Evolutionary conservation across 1,284 basidiomycete species (phyloP), one percentile per base, ranked within the genome.

Genomic region (Ustilago loliicola): DNA sequence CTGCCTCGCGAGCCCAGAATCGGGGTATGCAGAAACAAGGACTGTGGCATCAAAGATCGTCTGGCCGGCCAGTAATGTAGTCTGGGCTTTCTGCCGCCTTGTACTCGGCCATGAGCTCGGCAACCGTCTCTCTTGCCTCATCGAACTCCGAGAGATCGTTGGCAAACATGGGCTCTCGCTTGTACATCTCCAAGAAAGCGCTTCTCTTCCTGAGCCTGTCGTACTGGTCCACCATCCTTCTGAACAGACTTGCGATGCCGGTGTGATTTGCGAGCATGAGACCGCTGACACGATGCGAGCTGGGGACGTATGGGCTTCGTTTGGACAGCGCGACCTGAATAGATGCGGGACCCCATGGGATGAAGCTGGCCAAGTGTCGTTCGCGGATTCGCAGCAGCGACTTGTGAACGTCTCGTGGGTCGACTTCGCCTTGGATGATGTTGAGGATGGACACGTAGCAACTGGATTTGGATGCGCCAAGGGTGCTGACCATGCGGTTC

Each of bases 181-280:
- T 97, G 89, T 99, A 99, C 87, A 95, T 94, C 67, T 98, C 95
- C 87, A 99, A 87, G 87, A 98, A 99, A 1, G 96, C 97, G 84
- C 97, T 98, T 55, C 94, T 90, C 87, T 92, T 94, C 69, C 91
- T 89, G 57, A 99, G 88, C 59, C 91, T 90, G 85, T 98, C 96
- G 86, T 95, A 99, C 86, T 98, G 96, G 86, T 96, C 93, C 61
- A 98, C 88, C 91, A 96, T 98, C 8, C 95, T 91, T 87, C 96
- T 95, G 89, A 99, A 98, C 51, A 86, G 61, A 54, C 80, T 80
- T 6, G 94, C 94, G 73, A 99, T 95, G 80, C 95, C 96, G 7
- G 97, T 99, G 86, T 99, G 96, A 83, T 99, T 99, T 15, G 96
- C 97, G 61, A 99, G 90, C 97, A 99, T 99, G 69, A 99, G 90